phyloP scores from a whole-genome alignment of 495 filamentous ascomycete genomes.

The Hypoxylon trugodes region DNA sequence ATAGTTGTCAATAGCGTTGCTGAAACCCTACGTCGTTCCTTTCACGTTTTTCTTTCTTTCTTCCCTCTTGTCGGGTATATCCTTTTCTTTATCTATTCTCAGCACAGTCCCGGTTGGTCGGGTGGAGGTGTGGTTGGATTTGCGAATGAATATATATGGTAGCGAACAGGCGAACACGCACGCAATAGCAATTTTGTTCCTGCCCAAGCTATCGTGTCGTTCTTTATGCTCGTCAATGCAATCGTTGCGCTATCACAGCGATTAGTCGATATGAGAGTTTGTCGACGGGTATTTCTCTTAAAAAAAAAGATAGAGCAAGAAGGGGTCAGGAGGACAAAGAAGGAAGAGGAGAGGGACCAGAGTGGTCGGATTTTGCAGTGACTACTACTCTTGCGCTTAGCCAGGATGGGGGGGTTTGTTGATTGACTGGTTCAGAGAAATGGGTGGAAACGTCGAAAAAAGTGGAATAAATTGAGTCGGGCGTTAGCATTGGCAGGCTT shows the following conservation, averaged over 20 bases:
- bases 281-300: conserved; percentile 12
- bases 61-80: no score
- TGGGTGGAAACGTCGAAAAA: conserved; percentile 37
- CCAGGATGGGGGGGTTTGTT: conserved; percentile 24
- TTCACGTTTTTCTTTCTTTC: conserved; percentile 31
- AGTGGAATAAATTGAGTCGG: conserved; percentile 36
- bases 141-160: conserved; percentile 5
- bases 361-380: conserved; percentile 30
- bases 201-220: conserved; percentile 12
- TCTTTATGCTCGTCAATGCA: conserved; percentile 14
- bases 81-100: conserved; percentile 33
- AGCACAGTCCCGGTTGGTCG: conserved; percentile 31
- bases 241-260: conserved; percentile 20
- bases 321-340: conserved; percentile 33
- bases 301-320: conserved; percentile 6
- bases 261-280: conserved; percentile 15
- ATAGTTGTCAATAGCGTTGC: conserved; percentile 16
- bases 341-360: conserved; percentile 23
- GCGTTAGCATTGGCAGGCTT: conserved; percentile 33
- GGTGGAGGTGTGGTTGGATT: conserved; percentile 34
- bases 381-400: conserved; percentile 34
- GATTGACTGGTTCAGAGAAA: conserved; percentile 37
- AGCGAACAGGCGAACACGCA: conserved; percentile 9
- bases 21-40: conserved; percentile 17
- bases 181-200: conserved; percentile 4